Evolutionary conservation across 192 early-diverging fungal species (phyloP).

Genomic region (Geranomyces michiganensis): DNA sequence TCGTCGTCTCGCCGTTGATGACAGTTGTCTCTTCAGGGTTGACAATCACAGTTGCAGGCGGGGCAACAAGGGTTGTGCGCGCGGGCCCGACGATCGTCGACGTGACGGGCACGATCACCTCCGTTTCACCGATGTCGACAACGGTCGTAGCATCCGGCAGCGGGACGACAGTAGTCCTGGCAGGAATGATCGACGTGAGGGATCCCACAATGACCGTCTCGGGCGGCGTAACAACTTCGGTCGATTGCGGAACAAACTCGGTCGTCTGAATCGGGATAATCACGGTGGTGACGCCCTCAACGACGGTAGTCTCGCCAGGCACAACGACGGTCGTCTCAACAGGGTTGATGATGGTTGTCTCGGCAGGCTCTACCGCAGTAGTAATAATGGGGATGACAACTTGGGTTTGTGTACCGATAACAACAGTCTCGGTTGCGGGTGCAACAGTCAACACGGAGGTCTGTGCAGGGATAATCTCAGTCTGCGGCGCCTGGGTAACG

Average conservation of each 20-base stretch:
- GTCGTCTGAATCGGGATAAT: not conserved
- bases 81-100: not conserved
- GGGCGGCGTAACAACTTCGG: not conserved
- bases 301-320: not conserved
- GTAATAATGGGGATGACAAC: not conserved
- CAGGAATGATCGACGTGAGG: not conserved
- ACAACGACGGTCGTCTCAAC: not conserved
- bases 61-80: not conserved
- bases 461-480: too few relatives aligned
- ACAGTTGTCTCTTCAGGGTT: not conserved
- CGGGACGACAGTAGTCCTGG: not conserved
- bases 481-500: not conserved
- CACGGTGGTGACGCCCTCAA: constrained; percentile 9
- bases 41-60: not conserved
- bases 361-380: not conserved
- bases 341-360: not conserved
- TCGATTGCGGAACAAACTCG: not conserved
- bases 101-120: not conserved
- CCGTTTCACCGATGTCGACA: not conserved
- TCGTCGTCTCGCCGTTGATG: not conserved
- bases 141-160: not conserved
- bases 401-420: too few relatives aligned
- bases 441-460: too few relatives aligned
- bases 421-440: too few relatives aligned
- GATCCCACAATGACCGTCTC: not conserved